Evolutionary conservation across 2,329 filamentous ascomycete genomes (phyloP).

Genomic region (Boeremia exigua): DNA sequence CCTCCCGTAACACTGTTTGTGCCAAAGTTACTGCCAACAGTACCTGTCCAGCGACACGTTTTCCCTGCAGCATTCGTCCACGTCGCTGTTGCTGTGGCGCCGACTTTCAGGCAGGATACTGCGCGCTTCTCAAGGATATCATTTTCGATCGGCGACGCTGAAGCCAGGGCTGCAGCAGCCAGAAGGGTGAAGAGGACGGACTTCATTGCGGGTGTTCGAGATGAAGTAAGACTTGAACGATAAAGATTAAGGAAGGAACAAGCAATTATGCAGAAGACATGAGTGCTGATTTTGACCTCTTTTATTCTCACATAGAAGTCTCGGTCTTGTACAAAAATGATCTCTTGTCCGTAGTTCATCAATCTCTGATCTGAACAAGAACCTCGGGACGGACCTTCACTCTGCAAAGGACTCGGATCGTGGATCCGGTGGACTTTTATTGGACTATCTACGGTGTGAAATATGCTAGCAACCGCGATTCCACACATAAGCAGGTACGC

Average conservation of each 20-base stretch:
- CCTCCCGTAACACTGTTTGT: slow-evolving; percentile 50
- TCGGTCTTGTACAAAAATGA: not conserved
- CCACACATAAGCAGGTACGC: not conserved
- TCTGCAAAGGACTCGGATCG: not conserved
- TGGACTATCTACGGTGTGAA: not conserved
- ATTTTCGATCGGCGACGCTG: slow-evolving; percentile 3
- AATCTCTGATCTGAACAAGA: not conserved
- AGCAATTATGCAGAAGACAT: too few species aligned
- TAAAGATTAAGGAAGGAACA: not conserved
- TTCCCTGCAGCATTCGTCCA: slow-evolving; percentile 56
- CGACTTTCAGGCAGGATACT: slow-evolving; percentile 51
- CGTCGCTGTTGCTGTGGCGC: slow-evolving; percentile 52
- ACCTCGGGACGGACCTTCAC: not conserved
- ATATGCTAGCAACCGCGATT: not conserved
- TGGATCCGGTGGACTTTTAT: not conserved
- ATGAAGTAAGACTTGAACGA: not conserved
- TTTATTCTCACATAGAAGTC: not conserved
- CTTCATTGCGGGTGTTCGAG: slow-evolving; percentile 3
- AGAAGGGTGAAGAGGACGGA: slow-evolving; percentile 3
- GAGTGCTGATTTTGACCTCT: not conserved
- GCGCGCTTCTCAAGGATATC: slow-evolving; percentile 21
- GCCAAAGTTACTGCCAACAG: slow-evolving; percentile 59
- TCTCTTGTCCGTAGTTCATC: not conserved
- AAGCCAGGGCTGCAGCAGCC: not conserved
- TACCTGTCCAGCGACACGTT: slow-evolving; percentile 53